Evolutionary conservation across 495 filamentous ascomycete species (phyloP).

Genomic region (Penicillium ochrochloron): DNA sequence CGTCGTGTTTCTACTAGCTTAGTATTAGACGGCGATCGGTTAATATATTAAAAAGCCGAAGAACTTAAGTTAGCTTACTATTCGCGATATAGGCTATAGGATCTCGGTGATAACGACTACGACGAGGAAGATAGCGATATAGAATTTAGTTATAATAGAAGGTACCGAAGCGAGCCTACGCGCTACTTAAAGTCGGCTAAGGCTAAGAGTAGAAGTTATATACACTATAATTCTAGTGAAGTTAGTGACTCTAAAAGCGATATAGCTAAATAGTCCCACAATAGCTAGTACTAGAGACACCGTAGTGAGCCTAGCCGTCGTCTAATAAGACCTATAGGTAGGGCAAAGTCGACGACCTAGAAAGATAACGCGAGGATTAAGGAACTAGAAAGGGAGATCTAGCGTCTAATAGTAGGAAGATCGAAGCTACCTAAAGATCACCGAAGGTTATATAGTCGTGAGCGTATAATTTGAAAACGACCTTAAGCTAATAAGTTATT

Average conservation of each 20-base stretch:
- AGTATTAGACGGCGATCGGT: conserved; percentile 20
- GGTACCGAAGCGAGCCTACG: conserved; percentile 1
- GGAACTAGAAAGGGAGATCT: not conserved
- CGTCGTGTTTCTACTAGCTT: conserved; percentile 24
- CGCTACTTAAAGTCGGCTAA: not conserved
- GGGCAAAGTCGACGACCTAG: not conserved
- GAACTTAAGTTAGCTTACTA: conserved; percentile 23
- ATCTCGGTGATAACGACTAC: conserved; percentile 10
- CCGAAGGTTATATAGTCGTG: not conserved
- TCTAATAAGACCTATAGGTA: not conserved
- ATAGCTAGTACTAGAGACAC: not conserved
- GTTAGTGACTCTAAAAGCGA: not conserved
- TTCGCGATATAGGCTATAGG: conserved; percentile 5
- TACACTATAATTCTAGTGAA: not conserved
- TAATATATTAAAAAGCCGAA: conserved; percentile 31
- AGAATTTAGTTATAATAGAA: conserved; percentile 8
- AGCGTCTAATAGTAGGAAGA: not conserved
- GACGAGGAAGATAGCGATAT: conserved; percentile 13
- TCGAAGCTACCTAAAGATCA: not conserved
- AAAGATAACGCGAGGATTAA: not conserved
- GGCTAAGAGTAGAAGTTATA: not conserved
- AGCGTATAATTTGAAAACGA: not conserved
- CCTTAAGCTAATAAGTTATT: not conserved
- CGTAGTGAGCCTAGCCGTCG: not conserved
- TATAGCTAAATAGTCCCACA: not conserved